These are phyloP conservation scores for Scenedesmus sp. DNA, from an alignment of 163 green algal genomes.

Conservation along the genomic window DNA sequence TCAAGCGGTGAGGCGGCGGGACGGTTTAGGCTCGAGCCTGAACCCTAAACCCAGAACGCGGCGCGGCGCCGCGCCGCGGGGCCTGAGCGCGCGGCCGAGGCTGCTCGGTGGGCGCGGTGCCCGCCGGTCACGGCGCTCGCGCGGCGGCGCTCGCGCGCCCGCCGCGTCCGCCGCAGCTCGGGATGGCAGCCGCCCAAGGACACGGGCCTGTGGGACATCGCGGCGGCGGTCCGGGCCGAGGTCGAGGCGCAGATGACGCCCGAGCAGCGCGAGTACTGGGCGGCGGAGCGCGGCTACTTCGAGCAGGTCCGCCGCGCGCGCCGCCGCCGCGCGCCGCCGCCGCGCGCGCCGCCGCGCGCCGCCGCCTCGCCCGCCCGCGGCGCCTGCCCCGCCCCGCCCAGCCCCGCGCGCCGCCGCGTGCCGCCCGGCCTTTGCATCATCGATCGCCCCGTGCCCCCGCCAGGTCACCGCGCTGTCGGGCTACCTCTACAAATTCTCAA, in stretches of 20 bases:
- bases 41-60: no score
- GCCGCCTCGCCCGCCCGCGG: no score
- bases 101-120: no score
- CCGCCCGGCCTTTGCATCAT: no score
- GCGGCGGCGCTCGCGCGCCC: no score
- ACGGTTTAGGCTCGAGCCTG: no score
- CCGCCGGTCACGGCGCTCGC: no score
- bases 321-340: background rate
- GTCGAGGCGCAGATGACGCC: constrained; percentile 47
- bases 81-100: no score
- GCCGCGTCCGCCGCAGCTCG: constrained; percentile 61
- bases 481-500: constrained; percentile 72
- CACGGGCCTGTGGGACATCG: constrained; percentile 83
- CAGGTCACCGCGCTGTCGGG: constrained; percentile 52
- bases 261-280: constrained; percentile 64
- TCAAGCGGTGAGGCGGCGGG: constrained; percentile 88
- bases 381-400: no score
- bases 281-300: constrained; percentile 89
- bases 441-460: background rate
- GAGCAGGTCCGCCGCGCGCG: constrained; percentile 61
- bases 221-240: constrained; percentile 45
- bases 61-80: no score
- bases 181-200: constrained; percentile 87
- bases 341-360: no score
- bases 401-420: no score